Base-by-base conservation (phyloP, 306 rosid species). In the Malus sieversii region DNA sequence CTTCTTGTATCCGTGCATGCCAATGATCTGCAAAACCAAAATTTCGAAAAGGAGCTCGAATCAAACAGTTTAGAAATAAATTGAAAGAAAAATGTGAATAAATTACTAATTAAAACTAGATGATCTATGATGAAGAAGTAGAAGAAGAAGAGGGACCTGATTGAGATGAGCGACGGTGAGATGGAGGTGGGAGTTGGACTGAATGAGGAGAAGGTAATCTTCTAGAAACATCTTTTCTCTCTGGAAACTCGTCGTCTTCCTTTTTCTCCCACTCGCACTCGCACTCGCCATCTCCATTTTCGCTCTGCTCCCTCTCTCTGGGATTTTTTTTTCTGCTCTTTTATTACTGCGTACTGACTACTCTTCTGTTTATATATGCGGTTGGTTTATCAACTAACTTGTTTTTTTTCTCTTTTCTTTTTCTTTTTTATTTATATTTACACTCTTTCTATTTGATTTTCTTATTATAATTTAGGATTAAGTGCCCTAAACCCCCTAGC, bases 1-100 rank as follows among this genome's bases (percentile, higher is more conserved):
- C 78, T 83, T 91, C 91, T 72, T 88, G 91, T 88, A 89, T 30
- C 96, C 97, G 81, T 91, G 96, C 85, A 91, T 85, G 30, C 62
- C 33, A 76, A 91, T 80, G 78, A 93, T 86, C 93, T 89, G 82
- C 25, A 25, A 40, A 58, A n/a, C 18, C 59, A 8, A 19, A 70
- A 29, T 18, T 48, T 10, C n/a, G 20, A 3, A 45, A 69, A 35
- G 5, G 23, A 74, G 7, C 18, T 67, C 33, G 52, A 59, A 55
- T 75, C 4, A 52, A 25, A 10, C 18, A 6, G 23, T 33, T 33
- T 2, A 13, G 8, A 51, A 45, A 6, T 14, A 13, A 4, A 55
- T 4, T 0, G 16, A 48, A 48, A 48, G 18, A 18, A 29, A 18
- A 27, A 76, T 23, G 38, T 40, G 38, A 16, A 6, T 32, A 19